Evolutionary conservation across 805 yeast genomes (phyloP), one percentile per base, ranked within the genome.

Genomic region (Metschnikowia orientalis): DNA sequence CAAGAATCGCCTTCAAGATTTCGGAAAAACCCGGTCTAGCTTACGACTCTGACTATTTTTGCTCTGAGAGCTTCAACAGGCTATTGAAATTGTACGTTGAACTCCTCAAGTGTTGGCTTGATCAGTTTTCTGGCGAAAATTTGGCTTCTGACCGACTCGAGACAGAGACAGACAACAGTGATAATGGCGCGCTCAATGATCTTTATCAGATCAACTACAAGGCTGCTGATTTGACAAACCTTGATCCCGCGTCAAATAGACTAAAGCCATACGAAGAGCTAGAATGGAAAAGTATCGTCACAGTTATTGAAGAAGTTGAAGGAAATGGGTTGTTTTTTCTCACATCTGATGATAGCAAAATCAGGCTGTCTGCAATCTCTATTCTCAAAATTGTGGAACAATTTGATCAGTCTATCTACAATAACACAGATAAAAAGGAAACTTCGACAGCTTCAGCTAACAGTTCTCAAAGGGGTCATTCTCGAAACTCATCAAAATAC

Each of bases 241-340:
- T 40, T 10, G 51, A 35, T 13, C 39, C 30, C 7, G 37, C 45
- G 3, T 24, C 39, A 6, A 35, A 25, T 14, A 54, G 50, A 26
- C 30, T 45, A 18, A 56, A 56, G 32, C 61, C 58, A 6, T 59
- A 70, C 5, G 88, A 82, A 41, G 84, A 79, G 37, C 56, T 84
- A 22, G 90, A 84, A 50, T 68, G 86, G 72, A 85, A 84, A 45
- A 78, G 77, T 28, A 77, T 87, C 11, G 78, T 86, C 41, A 82
- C 95, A 0, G 81, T 84, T 1, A 80, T 92, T 28, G 97, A 92
- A 56, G 97, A 90, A 41, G 85, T 90, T 7, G 98, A 92, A 57
- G 97, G 98, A 1, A 86, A 89, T 51, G 99, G 96, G 0, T 59
- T 92, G 18, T 92, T 86, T 50, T 90, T 94, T 51, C 63, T 92